phyloP scores from a whole-genome alignment of 2,329 filamentous ascomycete genomes.

The Cercospora citrullina region DNA sequence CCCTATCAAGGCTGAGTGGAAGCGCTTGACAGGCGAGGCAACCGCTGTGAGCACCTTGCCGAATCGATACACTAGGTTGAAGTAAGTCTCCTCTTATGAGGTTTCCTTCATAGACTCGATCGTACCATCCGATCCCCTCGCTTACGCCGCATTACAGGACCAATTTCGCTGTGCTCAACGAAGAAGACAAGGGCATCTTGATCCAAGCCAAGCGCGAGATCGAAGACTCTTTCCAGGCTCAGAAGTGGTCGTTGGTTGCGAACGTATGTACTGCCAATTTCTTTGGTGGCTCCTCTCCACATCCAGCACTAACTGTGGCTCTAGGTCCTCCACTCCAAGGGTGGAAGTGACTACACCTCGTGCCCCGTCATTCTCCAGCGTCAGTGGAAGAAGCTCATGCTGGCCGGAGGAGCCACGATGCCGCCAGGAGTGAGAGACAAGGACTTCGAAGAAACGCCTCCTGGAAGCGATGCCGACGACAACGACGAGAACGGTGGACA shows the following conservation, averaged over 20 bases:
- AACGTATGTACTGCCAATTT: conserved; percentile 15
- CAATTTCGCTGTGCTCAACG: conserved; percentile 42
- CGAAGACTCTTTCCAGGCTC: conserved; percentile 42
- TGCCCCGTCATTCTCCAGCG: conserved; percentile 38
- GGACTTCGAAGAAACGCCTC: conserved; percentile 29
- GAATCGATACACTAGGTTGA: conserved; percentile 40
- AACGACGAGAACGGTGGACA: background rate
- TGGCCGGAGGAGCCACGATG: conserved; percentile 28
- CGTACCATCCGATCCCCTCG: background rate
- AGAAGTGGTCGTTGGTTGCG: conserved; percentile 45
- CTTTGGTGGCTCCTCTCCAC: background rate
- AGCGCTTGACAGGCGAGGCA: conserved; percentile 37
- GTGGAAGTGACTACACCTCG: conserved; percentile 39
- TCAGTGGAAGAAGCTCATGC: conserved; percentile 45
- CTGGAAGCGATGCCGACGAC: conserved; percentile 7
- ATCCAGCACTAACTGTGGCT: too few species aligned
- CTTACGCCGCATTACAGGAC: conserved; percentile 30
- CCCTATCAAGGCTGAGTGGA: conserved; percentile 32
- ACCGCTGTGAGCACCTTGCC: conserved; percentile 41
- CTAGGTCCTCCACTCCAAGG: conserved; percentile 33
- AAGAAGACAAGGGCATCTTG: conserved; percentile 36
- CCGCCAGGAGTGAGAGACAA: conserved; percentile 29
- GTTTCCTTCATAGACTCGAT: background rate
- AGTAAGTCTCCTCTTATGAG: conserved; percentile 1
- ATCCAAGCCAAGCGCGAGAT: conserved; percentile 43